Evolutionary conservation across 164 flowering plant genomes (phyloP).

Genomic region (Platanus orientalis): DNA sequence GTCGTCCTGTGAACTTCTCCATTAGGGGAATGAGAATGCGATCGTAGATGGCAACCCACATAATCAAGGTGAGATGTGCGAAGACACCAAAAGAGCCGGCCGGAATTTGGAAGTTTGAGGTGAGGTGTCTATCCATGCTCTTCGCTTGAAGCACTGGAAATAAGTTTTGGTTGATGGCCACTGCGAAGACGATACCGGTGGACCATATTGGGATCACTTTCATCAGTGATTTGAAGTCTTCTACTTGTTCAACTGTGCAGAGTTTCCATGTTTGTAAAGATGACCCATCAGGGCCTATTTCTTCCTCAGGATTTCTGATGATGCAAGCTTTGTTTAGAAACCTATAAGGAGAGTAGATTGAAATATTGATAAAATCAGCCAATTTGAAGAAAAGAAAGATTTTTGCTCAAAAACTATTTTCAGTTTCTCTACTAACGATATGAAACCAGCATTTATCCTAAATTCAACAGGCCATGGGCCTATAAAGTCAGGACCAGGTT

Average conservation of each 20-base stretch:
- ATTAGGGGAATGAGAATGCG: conserved; percentile 33
- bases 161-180: conserved; percentile 21
- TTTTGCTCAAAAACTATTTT: no score
- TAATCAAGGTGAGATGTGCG: conserved; percentile 24
- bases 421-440: no score
- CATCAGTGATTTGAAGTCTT: conserved; percentile 37
- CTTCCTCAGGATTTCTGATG: conserved; percentile 20
- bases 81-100: conserved; percentile 46
- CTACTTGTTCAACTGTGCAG: conserved; percentile 47
- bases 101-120: conserved; percentile 43
- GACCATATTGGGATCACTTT: conserved; percentile 50
- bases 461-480: no score
- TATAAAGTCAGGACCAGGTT: no score
- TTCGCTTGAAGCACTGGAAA: conserved; percentile 38
- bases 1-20: conserved; percentile 27
- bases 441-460: no score
- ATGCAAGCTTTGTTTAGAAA: conserved; percentile 45
- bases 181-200: conserved; percentile 31
- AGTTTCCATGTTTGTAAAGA: conserved; percentile 36
- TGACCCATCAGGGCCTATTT: conserved; percentile 31
- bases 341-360: conserved; percentile 11
- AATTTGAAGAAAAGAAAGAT: no score
- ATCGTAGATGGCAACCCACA: conserved; percentile 51
- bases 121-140: conserved; percentile 48
- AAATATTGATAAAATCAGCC: no score